A percentile compares a stretch with the other conserved stretches of the same genome.
These are phyloP conservation scores for Spergularia bocconei DNA, from an alignment of 148 eudicot genomes.

Conservation along the genomic window DNA sequence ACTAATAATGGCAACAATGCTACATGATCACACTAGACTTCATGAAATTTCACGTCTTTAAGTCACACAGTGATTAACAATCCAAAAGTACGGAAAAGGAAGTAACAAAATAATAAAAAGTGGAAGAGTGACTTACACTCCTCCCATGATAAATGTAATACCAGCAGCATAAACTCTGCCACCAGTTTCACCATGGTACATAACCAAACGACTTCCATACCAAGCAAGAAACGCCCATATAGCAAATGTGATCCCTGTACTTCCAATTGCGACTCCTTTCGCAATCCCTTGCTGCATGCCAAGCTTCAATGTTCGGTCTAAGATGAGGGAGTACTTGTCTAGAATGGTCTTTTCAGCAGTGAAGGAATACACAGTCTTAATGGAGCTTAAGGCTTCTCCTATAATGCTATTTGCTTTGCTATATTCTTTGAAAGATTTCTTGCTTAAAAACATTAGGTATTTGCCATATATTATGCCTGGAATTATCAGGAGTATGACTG, in stretches of 20 bases:
- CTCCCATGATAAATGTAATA: slow-evolving; percentile 76
- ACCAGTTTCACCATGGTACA: slow-evolving; percentile 84
- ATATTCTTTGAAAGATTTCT: slow-evolving; percentile 58
- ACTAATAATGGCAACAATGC: background rate
- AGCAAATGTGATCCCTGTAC: slow-evolving; percentile 76
- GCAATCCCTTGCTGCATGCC: slow-evolving; percentile 84
- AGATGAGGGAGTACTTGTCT: slow-evolving; percentile 51
- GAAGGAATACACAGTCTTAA: slow-evolving; percentile 78
- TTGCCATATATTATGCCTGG: slow-evolving; percentile 82
- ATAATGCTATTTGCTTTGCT: slow-evolving; percentile 65
- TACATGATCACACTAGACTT: no score
- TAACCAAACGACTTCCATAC: slow-evolving; percentile 88
- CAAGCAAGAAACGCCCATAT: slow-evolving; percentile 97
- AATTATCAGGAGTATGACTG: slow-evolving; percentile 63
- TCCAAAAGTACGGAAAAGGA: background rate
- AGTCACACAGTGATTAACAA: no score
- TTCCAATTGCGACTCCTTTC: slow-evolving; percentile 90
- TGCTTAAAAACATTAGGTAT: slow-evolving; percentile 59
- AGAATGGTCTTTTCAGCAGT: slow-evolving; percentile 77
- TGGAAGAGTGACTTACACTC: slow-evolving; percentile 56
- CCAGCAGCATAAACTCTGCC: slow-evolving; percentile 86
- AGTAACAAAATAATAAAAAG: background rate
- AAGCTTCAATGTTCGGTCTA: slow-evolving; percentile 55
- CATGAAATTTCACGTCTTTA: no score
- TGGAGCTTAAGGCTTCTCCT: slow-evolving; percentile 79